Base-by-base conservation (phyloP, 768 basidiomycete species). In the Lactarius tabidus region DNA sequence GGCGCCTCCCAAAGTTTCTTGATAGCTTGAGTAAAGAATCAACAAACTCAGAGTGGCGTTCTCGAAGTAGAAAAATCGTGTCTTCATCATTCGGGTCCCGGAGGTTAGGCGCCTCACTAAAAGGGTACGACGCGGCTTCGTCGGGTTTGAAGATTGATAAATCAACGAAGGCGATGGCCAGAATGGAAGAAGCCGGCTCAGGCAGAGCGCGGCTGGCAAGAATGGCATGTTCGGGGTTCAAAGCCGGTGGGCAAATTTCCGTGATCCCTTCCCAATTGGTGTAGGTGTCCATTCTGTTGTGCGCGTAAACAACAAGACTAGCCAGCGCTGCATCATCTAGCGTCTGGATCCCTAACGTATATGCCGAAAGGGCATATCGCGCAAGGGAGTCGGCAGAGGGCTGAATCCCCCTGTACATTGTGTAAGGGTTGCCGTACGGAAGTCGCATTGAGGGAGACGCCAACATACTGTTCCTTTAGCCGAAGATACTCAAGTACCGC, bases 91-190 rank as follows among this genome's bases (percentile, higher is more conserved):
- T 33, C 20, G 41, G 39, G 20, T 41, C 38, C 14, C 35, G 31
- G 60, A 66, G 65, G 23, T 26, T 20, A 15, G n/a, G 51, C 1
- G 31, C 45, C n/a, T 36, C 56, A 23, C 7, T 26, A 28, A 20
- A 12, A 15, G 48, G 56, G 43, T 57, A 33, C 2, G 7, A 23
- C 38, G 55, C 26, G 9, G 29, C 56, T 7, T 52, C 48, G 23
- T 65, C 53, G 18, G 29, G 14, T 26, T 26, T 31, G 33, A 66
- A 60, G 23, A 68, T 15, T 0, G 64, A 66, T 15, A 45, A 33
- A 43, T 68, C 67, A 36, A 68, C n/a, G 31, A 68, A 68, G 51
- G 64, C 59, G 18, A 61, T 18, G 45, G 60, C 9, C 36, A 68
- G 57, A 17, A 62, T 62, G 39, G 57, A 62, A 26, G 57, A 62